These are phyloP conservation scores for Ammopiptanthus mongolicus DNA, from an alignment of 306 rosid species.

Conservation along the genomic window DNA sequence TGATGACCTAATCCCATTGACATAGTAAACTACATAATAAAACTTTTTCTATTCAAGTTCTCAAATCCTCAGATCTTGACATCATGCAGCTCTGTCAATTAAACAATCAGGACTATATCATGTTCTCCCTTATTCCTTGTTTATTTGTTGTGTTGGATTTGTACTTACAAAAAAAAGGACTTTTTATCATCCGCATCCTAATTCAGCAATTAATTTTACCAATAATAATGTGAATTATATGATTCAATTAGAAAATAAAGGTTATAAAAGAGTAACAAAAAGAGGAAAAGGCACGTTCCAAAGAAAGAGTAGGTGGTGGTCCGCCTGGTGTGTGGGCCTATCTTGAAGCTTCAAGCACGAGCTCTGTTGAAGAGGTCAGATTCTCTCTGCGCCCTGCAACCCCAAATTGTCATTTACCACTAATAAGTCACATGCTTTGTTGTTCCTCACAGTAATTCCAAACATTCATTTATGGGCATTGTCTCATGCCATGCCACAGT, in stretches of 20 bases:
- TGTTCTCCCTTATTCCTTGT: background rate
- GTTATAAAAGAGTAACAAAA: background rate
- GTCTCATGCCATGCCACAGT: background rate
- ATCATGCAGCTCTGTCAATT: background rate
- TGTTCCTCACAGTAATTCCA: background rate
- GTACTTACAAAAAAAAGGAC: background rate
- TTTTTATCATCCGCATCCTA: background rate
- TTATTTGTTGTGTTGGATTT: background rate
- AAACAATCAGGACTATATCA: background rate
- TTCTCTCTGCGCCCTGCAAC: slow-evolving; percentile 10
- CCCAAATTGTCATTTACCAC: slow-evolving; percentile 24
- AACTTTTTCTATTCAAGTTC: background rate
- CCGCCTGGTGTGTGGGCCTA: slow-evolving; percentile 21
- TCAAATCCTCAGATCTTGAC: background rate
- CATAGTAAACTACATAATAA: background rate
- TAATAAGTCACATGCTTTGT: slow-evolving; percentile 19
- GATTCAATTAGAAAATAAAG: background rate
- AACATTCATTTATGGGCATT: slow-evolving; percentile 12
- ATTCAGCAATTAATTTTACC: background rate
- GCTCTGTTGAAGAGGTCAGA: background rate
- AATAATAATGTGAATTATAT: background rate
- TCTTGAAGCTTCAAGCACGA: slow-evolving; percentile 23
- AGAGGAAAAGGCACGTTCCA: background rate
- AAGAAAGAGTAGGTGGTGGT: slow-evolving; percentile 4
- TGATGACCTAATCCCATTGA: background rate